Conservation (phyloP, 208 protist genomes). For the Crithidia acanthocephali region DNA sequence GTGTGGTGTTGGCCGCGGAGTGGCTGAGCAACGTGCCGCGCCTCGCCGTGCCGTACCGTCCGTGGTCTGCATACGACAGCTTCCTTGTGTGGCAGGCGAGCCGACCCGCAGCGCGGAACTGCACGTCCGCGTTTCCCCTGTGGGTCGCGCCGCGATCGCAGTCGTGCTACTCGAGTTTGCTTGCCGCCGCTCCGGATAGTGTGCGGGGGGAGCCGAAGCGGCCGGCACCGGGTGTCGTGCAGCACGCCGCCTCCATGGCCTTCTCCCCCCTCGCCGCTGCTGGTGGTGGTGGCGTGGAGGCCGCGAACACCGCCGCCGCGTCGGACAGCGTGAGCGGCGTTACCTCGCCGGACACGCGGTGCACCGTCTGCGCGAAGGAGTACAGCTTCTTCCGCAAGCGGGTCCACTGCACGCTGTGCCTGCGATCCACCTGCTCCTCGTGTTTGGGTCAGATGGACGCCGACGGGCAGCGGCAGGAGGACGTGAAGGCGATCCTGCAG, state of each 20-base stretch:
- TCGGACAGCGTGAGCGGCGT: conserved; percentile 1
- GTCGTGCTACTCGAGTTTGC: conserved; percentile 25
- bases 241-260: neutral
- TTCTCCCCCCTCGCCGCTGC: conserved; percentile 15
- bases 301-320: neutral
- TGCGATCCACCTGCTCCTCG: conserved; percentile 59
- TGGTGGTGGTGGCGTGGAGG: neutral
- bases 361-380: conserved; percentile 64
- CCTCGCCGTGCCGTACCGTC: conserved; percentile 62
- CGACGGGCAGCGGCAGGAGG: conserved; percentile 35
- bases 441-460: conserved; percentile 66
- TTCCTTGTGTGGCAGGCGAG: conserved; percentile 43
- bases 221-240: neutral
- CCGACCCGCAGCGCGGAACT: conserved; percentile 21
- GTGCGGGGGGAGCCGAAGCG: conserved; percentile 27
- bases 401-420: conserved; percentile 63
- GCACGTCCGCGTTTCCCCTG: conserved; percentile 14
- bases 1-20: conserved; percentile 52
- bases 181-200: conserved; percentile 20
- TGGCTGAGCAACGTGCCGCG: conserved; percentile 68
- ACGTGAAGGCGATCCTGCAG: conserved; percentile 39
- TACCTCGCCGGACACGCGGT: conserved; percentile 29
- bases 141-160: conserved; percentile 29
- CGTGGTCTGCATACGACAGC: conserved; percentile 53
- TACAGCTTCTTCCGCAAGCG: conserved; percentile 82